A percentile compares a stretch with the other conserved stretches of the same genome.
phyloP scores from a whole-genome alignment of 495 filamentous ascomycete genomes.

The Penicillium nucicola region DNA sequence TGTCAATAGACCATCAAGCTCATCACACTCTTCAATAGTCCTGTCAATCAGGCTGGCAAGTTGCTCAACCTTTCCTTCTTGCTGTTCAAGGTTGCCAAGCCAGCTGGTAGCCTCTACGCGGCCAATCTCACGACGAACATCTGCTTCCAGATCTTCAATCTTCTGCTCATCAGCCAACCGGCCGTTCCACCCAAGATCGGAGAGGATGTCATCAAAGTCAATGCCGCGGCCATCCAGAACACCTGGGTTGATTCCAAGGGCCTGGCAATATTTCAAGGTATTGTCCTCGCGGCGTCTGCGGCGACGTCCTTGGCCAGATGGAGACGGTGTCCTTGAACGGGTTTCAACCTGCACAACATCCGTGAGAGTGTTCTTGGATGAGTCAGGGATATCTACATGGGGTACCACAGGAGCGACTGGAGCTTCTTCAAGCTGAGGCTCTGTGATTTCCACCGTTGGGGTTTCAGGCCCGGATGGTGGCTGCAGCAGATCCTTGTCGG shows the following conservation, averaged over 20 bases:
- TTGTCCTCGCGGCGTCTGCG: slow-evolving; percentile 68
- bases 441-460: slow-evolving; percentile 43
- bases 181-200: slow-evolving; percentile 89
- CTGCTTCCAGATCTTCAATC: slow-evolving; percentile 77
- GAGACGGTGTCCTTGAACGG: slow-evolving; percentile 35
- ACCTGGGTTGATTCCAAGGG: slow-evolving; percentile 67
- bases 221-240: slow-evolving; percentile 66
- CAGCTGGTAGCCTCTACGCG: slow-evolving; percentile 90
- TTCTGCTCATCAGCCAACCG: slow-evolving; percentile 65
- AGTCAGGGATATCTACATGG: slow-evolving; percentile 29
- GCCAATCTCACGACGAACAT: slow-evolving; percentile 81
- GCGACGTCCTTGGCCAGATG: slow-evolving; percentile 42
- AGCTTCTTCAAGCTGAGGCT: slow-evolving; percentile 23
- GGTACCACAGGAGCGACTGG: slow-evolving; percentile 25
- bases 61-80: slow-evolving; percentile 81
- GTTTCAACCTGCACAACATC: slow-evolving; percentile 23
- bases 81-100: slow-evolving; percentile 81
- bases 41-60: slow-evolving; percentile 82
- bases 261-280: slow-evolving; percentile 73
- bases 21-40: slow-evolving; percentile 89
- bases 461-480: slow-evolving; percentile 16
- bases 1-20: slow-evolving; percentile 88
- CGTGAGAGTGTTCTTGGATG: slow-evolving; percentile 32
- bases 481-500: slow-evolving; percentile 5
- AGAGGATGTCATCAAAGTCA: slow-evolving; percentile 73